Percentiles rank a stretch among this genome's conserved stretches.
These are phyloP conservation scores for Camillea tinctor DNA, from an alignment of 2,329 filamentous ascomycete species.

Conservation along the genomic window DNA sequence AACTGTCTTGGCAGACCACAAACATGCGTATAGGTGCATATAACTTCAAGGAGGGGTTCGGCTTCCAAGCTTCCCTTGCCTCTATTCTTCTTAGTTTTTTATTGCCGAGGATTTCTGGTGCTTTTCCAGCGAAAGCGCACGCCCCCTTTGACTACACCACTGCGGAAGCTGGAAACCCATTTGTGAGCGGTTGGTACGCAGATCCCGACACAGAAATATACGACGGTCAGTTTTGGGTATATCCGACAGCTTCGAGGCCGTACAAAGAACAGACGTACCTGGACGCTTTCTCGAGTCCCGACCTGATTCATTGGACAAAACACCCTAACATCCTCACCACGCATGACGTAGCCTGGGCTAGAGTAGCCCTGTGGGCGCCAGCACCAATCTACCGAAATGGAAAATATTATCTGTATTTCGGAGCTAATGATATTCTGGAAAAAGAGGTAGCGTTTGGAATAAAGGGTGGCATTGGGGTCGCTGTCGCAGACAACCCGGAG, in stretches of 20 bases:
- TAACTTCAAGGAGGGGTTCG: background rate
- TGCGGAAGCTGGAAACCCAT: constrained; percentile 45
- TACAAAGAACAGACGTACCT: constrained; percentile 49
- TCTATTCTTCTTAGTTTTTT: background rate
- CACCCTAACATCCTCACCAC: constrained; percentile 43
- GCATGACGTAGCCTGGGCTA: constrained; percentile 42
- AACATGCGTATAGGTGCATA: background rate
- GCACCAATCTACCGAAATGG: constrained; percentile 43
- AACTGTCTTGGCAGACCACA: background rate
- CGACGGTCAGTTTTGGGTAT: constrained; percentile 46
- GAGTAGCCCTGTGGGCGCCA: constrained; percentile 47
- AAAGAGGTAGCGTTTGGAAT: constrained; percentile 25
- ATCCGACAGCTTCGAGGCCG: constrained; percentile 43
- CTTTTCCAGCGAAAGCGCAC: constrained; percentile 4
- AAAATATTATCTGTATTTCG: constrained; percentile 51
- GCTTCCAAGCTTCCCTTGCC: constrained; percentile 3
- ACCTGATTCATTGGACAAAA: constrained; percentile 49
- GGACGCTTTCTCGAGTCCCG: constrained; percentile 49
- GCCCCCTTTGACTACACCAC: constrained; percentile 36
- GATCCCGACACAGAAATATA: constrained; percentile 50
- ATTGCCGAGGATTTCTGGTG: constrained; percentile 8
- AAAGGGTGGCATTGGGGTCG: constrained; percentile 43
- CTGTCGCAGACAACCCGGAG: constrained; percentile 34
- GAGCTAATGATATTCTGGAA: constrained; percentile 45
- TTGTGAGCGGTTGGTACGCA: constrained; percentile 50